These are phyloP conservation scores for Brassica incana DNA, from an alignment of 345 rosid genomes.

Conservation along the genomic window DNA sequence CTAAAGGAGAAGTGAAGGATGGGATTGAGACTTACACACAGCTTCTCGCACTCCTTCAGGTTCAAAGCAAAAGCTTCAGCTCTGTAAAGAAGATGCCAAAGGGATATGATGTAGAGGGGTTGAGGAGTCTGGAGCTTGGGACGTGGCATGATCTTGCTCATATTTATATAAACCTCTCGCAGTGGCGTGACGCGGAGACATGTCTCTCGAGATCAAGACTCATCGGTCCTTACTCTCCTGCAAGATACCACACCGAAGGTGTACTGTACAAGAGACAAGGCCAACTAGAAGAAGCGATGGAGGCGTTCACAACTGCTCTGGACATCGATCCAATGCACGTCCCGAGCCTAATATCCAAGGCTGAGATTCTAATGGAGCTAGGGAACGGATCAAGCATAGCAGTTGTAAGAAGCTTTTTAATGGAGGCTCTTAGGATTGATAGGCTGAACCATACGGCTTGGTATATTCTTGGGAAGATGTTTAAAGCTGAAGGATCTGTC, in stretches of 20 bases:
- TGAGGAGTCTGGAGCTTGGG: constrained; percentile 58
- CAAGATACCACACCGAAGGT: constrained; percentile 59
- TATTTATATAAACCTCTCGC: constrained; percentile 60
- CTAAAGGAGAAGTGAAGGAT: constrained; percentile 55
- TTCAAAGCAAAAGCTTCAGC: constrained; percentile 57
- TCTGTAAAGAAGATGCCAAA: constrained; percentile 48
- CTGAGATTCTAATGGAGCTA: constrained; percentile 48
- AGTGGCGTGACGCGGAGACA: constrained; percentile 73
- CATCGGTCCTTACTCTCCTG: constrained; percentile 51
- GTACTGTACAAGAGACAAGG: constrained; percentile 57
- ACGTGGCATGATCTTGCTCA: constrained; percentile 81
- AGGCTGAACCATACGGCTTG: constrained; percentile 64
- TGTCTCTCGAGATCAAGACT: constrained; percentile 76
- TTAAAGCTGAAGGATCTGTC: constrained; percentile 46
- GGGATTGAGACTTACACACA: constrained; percentile 67
- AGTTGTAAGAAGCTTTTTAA: constrained; percentile 59
- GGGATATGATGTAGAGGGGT: constrained; percentile 27
- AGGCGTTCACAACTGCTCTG: constrained; percentile 53
- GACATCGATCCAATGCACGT: constrained; percentile 63
- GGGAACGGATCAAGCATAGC: constrained; percentile 43
- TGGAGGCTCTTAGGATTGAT: constrained; percentile 65
- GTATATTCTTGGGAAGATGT: constrained; percentile 69
- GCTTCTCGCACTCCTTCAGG: constrained; percentile 75
- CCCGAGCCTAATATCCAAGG: constrained; percentile 65
- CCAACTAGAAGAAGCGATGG: constrained; percentile 55